Evolutionary conservation across 805 yeast genomes (phyloP).

Genomic region (Phaffomyces opuntiae): DNA sequence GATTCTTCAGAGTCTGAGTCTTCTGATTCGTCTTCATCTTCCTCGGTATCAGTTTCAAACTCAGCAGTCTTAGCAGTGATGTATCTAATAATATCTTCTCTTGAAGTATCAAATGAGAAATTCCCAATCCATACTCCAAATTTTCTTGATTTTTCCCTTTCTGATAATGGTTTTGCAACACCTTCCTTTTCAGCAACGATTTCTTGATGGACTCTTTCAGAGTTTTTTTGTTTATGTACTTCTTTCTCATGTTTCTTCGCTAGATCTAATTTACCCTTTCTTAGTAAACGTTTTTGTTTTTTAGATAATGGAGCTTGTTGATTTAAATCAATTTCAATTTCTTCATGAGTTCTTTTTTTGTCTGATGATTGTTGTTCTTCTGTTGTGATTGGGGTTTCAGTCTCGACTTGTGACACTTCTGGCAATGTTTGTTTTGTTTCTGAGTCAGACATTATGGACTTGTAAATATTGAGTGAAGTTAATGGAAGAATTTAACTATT

Average conservation of each 20-base stretch:
- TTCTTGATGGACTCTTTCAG: conserved; percentile 1
- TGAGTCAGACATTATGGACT: conserved; percentile 2
- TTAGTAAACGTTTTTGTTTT: conserved; percentile 80
- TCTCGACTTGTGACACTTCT: background rate
- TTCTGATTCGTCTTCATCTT: conserved; percentile 8
- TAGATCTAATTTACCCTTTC: conserved; percentile 63
- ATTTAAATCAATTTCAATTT: conserved; percentile 58
- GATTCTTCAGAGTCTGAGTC: too few relatives aligned
- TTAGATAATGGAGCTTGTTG: conserved; percentile 82
- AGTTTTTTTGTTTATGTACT: conserved; percentile 24
- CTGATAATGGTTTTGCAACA: too few relatives aligned
- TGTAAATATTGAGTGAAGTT: background rate
- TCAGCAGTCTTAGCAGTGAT: conserved; percentile 51
- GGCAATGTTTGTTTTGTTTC: background rate
- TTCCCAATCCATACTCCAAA: conserved; percentile 95
- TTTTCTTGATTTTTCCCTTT: conserved; percentile 20
- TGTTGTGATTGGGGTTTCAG: background rate
- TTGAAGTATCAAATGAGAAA: conserved; percentile 74
- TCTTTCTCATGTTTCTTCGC: conserved; percentile 44
- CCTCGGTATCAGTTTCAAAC: conserved; percentile 23
- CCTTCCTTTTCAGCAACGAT: conserved; percentile 26
- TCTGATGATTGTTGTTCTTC: too few relatives aligned
- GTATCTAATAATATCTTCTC: conserved; percentile 64
- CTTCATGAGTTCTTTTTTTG: conserved; percentile 23
- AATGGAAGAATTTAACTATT: background rate